These are phyloP conservation scores for Penicillium verrucosum DNA, from an alignment of 2,329 filamentous ascomycete species.

Conservation along the genomic window DNA sequence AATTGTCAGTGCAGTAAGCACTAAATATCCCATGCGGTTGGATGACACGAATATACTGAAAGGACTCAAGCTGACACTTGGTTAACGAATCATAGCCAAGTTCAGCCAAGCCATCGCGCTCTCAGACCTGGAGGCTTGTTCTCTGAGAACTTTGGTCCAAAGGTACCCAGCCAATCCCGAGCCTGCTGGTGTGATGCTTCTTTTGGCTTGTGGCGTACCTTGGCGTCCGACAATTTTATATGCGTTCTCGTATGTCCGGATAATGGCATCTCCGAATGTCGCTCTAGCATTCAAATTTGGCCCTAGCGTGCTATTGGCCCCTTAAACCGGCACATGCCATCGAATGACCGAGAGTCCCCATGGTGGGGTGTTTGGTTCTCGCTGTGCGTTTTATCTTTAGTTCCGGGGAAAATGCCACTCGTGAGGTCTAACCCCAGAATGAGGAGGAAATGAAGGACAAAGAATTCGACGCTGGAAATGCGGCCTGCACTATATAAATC, in stretches of 20 bases:
- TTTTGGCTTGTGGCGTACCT: constrained; percentile 17
- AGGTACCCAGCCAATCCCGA: constrained; percentile 6
- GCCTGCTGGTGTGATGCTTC: constrained; percentile 11
- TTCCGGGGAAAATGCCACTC: constrained; percentile 7
- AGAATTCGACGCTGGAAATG: not conserved
- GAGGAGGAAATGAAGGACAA: not conserved
- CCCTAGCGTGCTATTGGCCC: constrained; percentile 9
- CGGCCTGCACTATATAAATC: constrained; percentile 10
- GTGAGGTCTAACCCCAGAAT: constrained; percentile 5
- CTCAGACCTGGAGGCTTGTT: constrained; percentile 11
- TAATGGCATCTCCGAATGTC: constrained; percentile 10
- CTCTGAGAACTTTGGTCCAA: constrained; percentile 1
- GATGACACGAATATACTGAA: not conserved
- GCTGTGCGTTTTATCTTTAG: not conserved
- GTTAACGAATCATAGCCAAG: not conserved
- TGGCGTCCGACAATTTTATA: constrained; percentile 6
- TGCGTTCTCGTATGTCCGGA: not conserved
- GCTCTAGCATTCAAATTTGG: constrained; percentile 6
- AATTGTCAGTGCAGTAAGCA: constrained; percentile 13
- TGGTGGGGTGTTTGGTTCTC: constrained; percentile 3
- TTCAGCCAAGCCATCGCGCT: constrained; percentile 4
- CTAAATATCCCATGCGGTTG: constrained; percentile 5
- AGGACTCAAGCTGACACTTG: not conserved
- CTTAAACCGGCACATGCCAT: constrained; percentile 8
- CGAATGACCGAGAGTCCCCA: not conserved